Evolutionary conservation across 2,329 filamentous ascomycete species (phyloP), one percentile per base, ranked within the genome.

Genomic region (Ophiocordyceps camponoti-floridani): DNA sequence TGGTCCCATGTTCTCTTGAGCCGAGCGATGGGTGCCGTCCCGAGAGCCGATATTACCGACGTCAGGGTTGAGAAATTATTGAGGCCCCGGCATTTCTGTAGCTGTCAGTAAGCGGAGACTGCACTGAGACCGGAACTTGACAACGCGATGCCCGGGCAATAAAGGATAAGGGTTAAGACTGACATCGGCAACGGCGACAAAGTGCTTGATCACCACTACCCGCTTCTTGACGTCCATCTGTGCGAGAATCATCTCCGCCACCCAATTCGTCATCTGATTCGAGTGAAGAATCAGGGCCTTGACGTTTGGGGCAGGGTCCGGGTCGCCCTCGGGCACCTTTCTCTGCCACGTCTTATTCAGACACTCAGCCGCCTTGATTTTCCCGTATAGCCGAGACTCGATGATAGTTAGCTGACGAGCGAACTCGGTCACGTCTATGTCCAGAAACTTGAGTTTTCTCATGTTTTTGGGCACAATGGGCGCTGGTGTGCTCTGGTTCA

Each of bases 261-360:
- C 91, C 91, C 91, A 98, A 59, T 96, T 98, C 6, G 91, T 98
- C 70, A 98, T 79, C 62, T 96, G 89, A 57, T 98, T 98, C 0
- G 91, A 96, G 64, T 98, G 91, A 44, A 96, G 70, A 64, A 98
- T 98, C 49, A 98, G 72, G 10, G 87, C 84, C 64, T 96, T 95
- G 53, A 98, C 86, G 54, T 98, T 96, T 1, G 86, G 77, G 10
- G 91, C 88, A 31, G 88, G 84, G 55, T 94, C 87, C 6, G 82
- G 75, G 49, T 88, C 83, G 48, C 82, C 81, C 31, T 88, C 82
- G 9, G 68, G 74, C 47, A 93, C 71, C 68, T 95, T 95, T 73
- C 93, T 96, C 63, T 94, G 87, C 91, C 91, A 98, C 5, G 88
- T 95, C 70, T 98, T 98, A 65, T 94, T 95, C 48, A 98, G 68